Evolutionary conservation across 306 rosid genomes (phyloP), one percentile per base, ranked within the genome.

Genomic region (Calophaca sinica): DNA sequence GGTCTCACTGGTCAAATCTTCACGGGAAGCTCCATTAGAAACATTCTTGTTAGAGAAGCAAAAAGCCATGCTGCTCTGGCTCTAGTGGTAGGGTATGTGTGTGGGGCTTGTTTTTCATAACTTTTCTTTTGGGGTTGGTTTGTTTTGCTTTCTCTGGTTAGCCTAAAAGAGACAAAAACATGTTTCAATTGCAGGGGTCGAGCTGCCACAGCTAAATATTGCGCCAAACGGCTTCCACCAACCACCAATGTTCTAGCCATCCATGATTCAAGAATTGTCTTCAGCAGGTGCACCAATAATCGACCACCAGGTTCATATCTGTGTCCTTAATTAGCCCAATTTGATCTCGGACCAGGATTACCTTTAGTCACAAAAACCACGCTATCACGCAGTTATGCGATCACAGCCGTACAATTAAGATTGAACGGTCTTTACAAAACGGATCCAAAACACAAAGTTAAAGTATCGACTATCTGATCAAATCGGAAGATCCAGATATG

Each of bases 11-110:
- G 89, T 76, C 89, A 86, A 50, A 83, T 94, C n/a, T 53, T 82
- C 28, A 80, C 68, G 2, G 97, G 98, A 76, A 81, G 78, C 38
- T 89, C 91, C 59, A 55, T 82, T 70, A 13, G 77, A 72, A 84
- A 76, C 68, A 81, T 79, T 68, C 84, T 94, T 81, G 89, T 86
- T 52, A 86, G 88, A 83, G 96, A 91, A 84, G 91, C 96, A 28
- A 88, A 86, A 81, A 77, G 70, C 14, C 83, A 79, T 65, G 82
- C 50, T 83, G 94, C 89, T 52, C 53, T 72, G 85, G 93, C 96
- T 65, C 80, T 94, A 50, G 88, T 94, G 80, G 86, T 94, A 60
- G 88, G 96, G 98, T 94, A 86, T 73, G 93, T 55, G 14, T 73
- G 93, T 55, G 26, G 57, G 26, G 67, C 44, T 20, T 65, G 41